These are phyloP conservation scores for Cercospora nicotianae DNA, from an alignment of 2,329 filamentous ascomycete species.

Conservation along the genomic window DNA sequence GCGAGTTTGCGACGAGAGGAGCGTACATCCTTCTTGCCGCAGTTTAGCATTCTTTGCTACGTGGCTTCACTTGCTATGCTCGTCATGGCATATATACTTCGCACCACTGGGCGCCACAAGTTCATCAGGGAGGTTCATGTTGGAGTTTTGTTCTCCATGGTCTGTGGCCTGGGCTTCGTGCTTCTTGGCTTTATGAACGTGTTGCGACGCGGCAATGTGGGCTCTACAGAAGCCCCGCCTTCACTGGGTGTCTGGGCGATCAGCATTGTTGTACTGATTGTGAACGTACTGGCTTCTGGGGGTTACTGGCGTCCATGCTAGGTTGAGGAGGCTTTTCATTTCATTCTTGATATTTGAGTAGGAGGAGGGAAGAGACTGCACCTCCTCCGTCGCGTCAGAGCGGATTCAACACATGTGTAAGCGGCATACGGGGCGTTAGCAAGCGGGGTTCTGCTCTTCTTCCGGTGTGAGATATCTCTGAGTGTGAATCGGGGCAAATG, in stretches of 20 bases:
- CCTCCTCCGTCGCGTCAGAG: neutral
- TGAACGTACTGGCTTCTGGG: slow-evolving; percentile 54
- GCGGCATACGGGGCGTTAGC: neutral
- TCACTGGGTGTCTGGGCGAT: slow-evolving; percentile 48
- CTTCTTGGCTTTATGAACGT: slow-evolving; percentile 62
- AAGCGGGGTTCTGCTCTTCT: neutral
- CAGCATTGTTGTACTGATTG: slow-evolving; percentile 48
- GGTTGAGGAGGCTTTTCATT: slow-evolving; percentile 15
- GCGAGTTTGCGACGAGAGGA: slow-evolving; percentile 3
- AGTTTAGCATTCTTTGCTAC: slow-evolving; percentile 54
- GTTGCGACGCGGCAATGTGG: slow-evolving; percentile 48
- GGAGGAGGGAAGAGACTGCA: neutral
- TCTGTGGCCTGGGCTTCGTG: slow-evolving; percentile 65
- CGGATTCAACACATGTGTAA: neutral
- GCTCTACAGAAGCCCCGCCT: slow-evolving; percentile 29
- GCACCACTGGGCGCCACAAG: slow-evolving; percentile 66
- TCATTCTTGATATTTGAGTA: neutral
- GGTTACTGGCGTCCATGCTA: slow-evolving; percentile 55
- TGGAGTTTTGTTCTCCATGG: slow-evolving; percentile 68
- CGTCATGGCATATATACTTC: slow-evolving; percentile 63
- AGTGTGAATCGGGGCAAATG: neutral
- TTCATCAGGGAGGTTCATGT: slow-evolving; percentile 71
- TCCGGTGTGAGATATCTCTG: neutral
- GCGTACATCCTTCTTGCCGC: slow-evolving; percentile 21
- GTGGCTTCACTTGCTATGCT: slow-evolving; percentile 63